phyloP scores from a whole-genome alignment of 2,329 filamentous ascomycete species.

The Nigrospora osmanthi region DNA sequence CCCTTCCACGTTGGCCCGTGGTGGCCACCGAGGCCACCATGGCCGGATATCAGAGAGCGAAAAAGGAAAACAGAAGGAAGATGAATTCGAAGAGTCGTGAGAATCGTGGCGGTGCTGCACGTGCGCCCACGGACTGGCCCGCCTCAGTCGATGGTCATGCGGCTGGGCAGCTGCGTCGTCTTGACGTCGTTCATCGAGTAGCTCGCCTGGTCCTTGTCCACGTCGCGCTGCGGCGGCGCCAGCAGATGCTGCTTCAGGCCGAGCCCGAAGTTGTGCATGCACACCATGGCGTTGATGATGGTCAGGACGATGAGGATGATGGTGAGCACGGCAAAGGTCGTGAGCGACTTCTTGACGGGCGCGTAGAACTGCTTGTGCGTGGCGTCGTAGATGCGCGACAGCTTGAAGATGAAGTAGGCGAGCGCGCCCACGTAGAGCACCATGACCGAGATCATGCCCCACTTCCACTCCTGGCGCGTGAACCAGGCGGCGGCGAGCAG shows the following conservation, averaged over 20 bases:
- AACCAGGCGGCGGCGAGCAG: constrained; percentile 79
- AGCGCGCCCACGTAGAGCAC: constrained; percentile 82
- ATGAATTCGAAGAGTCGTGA: constrained; percentile 7
- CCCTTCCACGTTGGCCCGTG: constrained; percentile 1
- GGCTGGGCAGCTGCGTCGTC: constrained; percentile 37
- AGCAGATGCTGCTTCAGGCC: constrained; percentile 84
- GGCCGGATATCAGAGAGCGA: constrained; percentile 7
- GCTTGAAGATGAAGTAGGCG: constrained; percentile 96
- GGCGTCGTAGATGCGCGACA: constrained; percentile 85
- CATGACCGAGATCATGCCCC: constrained; percentile 72
- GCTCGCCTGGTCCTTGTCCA: constrained; percentile 46
- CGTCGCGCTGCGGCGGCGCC: constrained; percentile 34
- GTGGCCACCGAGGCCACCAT: constrained; percentile 1
- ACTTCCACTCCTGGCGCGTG: constrained; percentile 72
- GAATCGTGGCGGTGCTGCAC: constrained; percentile 7
- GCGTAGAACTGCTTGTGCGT: constrained; percentile 53
- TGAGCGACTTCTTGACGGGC: constrained; percentile 77
- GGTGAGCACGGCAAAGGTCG: constrained; percentile 89
- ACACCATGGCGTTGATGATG: constrained; percentile 78
- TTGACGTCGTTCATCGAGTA: constrained; percentile 53
- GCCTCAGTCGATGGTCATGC: constrained; percentile 55
- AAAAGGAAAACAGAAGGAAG: not conserved
- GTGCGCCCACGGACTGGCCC: not conserved
- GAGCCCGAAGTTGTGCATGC: constrained; percentile 83
- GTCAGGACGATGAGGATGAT: constrained; percentile 83